phyloP scores from a whole-genome alignment of 495 filamentous ascomycete genomes.

The Penicillium bialowiezense region DNA sequence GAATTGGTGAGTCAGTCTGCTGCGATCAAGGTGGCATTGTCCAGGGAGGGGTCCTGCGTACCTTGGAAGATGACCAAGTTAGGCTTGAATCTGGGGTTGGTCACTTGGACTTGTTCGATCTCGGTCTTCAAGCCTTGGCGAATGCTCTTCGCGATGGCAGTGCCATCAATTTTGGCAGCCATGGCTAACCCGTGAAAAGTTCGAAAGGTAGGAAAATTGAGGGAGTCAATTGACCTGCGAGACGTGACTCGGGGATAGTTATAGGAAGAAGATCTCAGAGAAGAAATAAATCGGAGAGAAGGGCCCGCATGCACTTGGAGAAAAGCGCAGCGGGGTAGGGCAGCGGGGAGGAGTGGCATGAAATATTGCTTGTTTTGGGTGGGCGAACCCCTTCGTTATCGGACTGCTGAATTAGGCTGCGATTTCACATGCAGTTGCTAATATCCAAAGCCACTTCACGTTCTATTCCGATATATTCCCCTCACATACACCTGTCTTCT shows the following conservation, averaged over 20 bases:
- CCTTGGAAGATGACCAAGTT: conserved; percentile 91
- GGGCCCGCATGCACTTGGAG: conserved; percentile 23
- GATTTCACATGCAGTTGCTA: not conserved
- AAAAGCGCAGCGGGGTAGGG: conserved; percentile 37
- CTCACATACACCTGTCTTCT: conserved; percentile 5
- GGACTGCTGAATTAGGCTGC: not conserved
- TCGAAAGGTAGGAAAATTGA: conserved; percentile 19
- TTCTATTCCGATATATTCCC: not conserved
- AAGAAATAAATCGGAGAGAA: conserved; percentile 23
- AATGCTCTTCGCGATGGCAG: conserved; percentile 86
- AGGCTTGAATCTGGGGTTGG: conserved; percentile 83
- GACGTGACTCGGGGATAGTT: conserved; percentile 12
- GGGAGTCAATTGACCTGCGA: conserved; percentile 15
- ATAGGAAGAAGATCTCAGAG: conserved; percentile 17
- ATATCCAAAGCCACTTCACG: too few species aligned
- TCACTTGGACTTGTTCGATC: conserved; percentile 75
- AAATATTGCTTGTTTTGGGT: conserved; percentile 32
- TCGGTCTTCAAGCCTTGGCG: conserved; percentile 72
- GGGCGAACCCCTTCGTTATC: conserved; percentile 18
- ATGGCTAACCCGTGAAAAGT: conserved; percentile 58
- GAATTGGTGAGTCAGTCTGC: conserved; percentile 11
- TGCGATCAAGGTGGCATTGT: not conserved
- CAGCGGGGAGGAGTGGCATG: conserved; percentile 38
- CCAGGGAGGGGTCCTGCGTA: conserved; percentile 34
- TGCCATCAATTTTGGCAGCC: conserved; percentile 94